phyloP scores from a whole-genome alignment of 2,329 filamentous ascomycete species.

The Rhytidhysteron rufulum region DNA sequence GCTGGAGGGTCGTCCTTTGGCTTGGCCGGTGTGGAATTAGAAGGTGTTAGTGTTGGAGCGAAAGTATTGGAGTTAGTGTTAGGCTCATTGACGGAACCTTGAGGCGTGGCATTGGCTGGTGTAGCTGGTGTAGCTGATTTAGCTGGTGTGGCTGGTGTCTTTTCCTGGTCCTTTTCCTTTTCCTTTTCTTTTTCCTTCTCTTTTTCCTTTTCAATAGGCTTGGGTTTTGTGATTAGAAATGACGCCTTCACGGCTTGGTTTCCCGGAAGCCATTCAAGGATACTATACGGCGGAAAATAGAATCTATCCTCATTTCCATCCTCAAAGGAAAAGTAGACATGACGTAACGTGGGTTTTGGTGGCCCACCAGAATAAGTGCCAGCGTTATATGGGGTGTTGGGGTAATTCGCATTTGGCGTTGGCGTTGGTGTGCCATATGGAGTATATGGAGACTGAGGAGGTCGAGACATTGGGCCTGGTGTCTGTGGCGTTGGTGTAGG shows the following conservation, averaged over 20 bases:
- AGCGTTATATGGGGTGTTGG: constrained; percentile 20
- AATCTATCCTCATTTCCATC: constrained; percentile 64
- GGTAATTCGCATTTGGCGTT: constrained; percentile 7
- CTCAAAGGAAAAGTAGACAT: constrained; percentile 35
- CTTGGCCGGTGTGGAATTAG: not conserved
- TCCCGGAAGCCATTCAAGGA: constrained; percentile 64
- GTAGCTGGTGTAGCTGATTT: constrained; percentile 10
- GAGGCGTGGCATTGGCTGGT: not conserved
- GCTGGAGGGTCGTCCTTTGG: not conserved
- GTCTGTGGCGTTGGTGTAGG: constrained; percentile 6
- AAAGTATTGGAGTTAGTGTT: constrained; percentile 2
- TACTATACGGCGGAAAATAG: constrained; percentile 73
- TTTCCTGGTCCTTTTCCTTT: too few species aligned
- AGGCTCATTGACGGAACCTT: not conserved
- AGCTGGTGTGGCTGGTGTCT: constrained; percentile 25
- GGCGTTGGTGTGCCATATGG: constrained; percentile 16
- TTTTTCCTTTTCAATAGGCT: constrained; percentile 26
- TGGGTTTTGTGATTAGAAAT: constrained; percentile 73
- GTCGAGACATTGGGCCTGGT: constrained; percentile 5
- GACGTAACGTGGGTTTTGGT: constrained; percentile 42
- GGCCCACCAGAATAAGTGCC: constrained; percentile 39
- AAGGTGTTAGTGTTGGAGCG: not conserved
- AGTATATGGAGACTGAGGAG: constrained; percentile 13
- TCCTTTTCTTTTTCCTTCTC: constrained; percentile 20
- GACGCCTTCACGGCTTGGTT: constrained; percentile 66